Percentiles rank a stretch among this genome's conserved stretches.
Conservation (phyloP, 768 basidiomycete genomes). For the Suillus bovinus region DNA sequence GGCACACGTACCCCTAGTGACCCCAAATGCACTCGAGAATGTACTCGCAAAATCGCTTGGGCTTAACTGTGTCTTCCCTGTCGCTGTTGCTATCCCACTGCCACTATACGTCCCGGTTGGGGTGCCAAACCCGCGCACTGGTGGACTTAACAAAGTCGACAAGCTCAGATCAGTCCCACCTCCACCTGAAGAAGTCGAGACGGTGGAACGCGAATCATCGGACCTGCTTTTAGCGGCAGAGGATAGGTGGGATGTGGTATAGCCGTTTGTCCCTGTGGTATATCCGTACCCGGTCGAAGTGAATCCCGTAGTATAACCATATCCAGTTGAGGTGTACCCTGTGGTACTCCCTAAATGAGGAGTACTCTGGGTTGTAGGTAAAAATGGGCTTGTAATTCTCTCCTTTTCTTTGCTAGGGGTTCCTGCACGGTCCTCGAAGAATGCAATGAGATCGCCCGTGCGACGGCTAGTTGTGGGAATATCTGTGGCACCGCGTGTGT, state of each 20-base stretch:
- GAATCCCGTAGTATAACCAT: conserved; percentile 24
- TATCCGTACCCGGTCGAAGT: conserved; percentile 28
- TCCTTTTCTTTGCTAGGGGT: conserved; percentile 48
- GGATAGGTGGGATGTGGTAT: conserved; percentile 41
- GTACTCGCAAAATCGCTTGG: conserved; percentile 39
- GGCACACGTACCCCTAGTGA: conserved; percentile 25
- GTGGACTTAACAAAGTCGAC: conserved; percentile 52
- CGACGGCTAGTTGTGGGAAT: conserved; percentile 53
- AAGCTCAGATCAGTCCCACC: conserved; percentile 12
- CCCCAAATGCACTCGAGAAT: conserved; percentile 42
- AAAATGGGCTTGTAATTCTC: conserved; percentile 42
- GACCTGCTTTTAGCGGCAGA: conserved; percentile 48
- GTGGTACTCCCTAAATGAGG: conserved; percentile 39
- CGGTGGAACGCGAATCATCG: conserved; percentile 31
- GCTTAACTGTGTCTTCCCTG: conserved; percentile 32
- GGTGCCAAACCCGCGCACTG: conserved; percentile 21
- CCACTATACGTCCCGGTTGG: not conserved
- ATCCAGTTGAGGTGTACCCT: conserved; percentile 36
- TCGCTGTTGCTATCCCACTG: conserved; percentile 27
- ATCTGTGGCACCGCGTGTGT: conserved; percentile 21
- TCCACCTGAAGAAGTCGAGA: conserved; percentile 15
- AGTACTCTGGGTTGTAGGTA: conserved; percentile 38
- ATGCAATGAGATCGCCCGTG: conserved; percentile 70
- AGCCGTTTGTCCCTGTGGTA: conserved; percentile 9
- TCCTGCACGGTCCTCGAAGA: conserved; percentile 60